phyloP scores from a whole-genome alignment of 345 rosid genomes.

The Odontarrhena argentea region DNA sequence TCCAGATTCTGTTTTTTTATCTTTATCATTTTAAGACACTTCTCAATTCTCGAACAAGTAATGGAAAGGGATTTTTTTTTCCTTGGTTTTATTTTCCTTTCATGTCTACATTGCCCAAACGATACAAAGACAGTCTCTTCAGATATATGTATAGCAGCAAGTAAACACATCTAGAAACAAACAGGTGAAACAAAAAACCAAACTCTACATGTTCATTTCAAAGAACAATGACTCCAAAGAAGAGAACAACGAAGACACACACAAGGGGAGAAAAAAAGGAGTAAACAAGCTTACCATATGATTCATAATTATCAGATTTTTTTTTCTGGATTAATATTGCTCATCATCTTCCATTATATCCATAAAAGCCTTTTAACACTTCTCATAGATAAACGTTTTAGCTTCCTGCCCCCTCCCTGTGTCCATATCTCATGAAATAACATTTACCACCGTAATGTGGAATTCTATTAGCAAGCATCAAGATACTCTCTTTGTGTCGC shows the following conservation, averaged over 20 bases:
- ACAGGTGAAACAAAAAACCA: conserved; percentile 31
- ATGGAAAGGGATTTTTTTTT: neutral
- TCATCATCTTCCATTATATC: conserved; percentile 11
- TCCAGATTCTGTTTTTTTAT: too few relatives aligned
- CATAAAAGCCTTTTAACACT: neutral
- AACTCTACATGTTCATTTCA: conserved; percentile 39
- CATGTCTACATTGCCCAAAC: conserved; percentile 20
- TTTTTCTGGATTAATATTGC: neutral
- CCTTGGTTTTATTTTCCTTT: conserved; percentile 21
- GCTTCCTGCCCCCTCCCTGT: conserved; percentile 11
- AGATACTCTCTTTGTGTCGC: conserved; percentile 70
- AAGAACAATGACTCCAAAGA: conserved; percentile 30
- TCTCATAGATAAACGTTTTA: conserved; percentile 21
- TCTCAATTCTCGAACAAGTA: neutral
- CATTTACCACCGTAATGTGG: conserved; percentile 16
- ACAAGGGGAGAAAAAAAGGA: conserved; percentile 10
- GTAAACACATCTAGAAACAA: conserved; percentile 30
- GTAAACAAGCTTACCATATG: conserved; percentile 36
- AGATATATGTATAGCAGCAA: conserved; percentile 25
- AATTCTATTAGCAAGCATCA: conserved; percentile 22
- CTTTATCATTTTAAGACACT: too few relatives aligned
- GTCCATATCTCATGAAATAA: conserved; percentile 31
- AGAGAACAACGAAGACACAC: conserved; percentile 20
- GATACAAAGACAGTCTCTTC: conserved; percentile 34
- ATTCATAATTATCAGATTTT: conserved; percentile 9